Percentiles rank a stretch among this genome's conserved stretches.
Conservation (phyloP, 352 stramenopile species). For the Globisporangium cederbergense region DNA sequence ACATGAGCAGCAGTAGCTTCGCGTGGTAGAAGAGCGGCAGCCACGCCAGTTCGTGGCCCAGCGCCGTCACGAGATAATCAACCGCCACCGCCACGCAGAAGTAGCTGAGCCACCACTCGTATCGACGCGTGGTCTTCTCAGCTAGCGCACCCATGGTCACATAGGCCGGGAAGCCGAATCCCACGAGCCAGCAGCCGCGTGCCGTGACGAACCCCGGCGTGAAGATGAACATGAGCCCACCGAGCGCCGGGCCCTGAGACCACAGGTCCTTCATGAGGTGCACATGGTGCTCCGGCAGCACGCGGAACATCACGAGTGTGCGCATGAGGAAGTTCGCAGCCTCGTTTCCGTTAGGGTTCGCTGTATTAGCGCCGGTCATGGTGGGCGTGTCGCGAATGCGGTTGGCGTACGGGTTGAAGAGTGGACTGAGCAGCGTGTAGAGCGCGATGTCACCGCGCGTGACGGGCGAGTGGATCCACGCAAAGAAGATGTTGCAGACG, state of each 20-base stretch:
- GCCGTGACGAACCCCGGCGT: conserved; percentile 81
- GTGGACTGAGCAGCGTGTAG: conserved; percentile 60
- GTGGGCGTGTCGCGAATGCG: conserved; percentile 42
- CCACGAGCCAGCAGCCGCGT: conserved; percentile 66
- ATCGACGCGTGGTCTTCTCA: conserved; percentile 68
- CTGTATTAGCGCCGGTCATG: conserved; percentile 6
- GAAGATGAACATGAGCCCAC: conserved; percentile 80
- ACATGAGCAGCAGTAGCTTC: conserved; percentile 84
- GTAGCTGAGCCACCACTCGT: conserved; percentile 89
- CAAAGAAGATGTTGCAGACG: conserved; percentile 61
- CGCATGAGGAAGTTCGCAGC: conserved; percentile 67
- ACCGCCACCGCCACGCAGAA: conserved; percentile 67
- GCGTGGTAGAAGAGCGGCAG: conserved; percentile 83
- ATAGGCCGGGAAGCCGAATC: conserved; percentile 83
- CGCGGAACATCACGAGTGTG: conserved; percentile 54
- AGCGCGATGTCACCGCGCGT: conserved; percentile 67
- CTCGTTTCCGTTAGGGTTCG: conserved; percentile 24
- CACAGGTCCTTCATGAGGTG: conserved; percentile 74
- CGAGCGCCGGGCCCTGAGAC: conserved; percentile 75
- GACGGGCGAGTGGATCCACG: conserved; percentile 80
- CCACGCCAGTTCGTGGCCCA: conserved; percentile 62
- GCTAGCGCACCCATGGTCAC: conserved; percentile 73
- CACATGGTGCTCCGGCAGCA: conserved; percentile 64
- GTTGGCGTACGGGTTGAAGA: conserved; percentile 76
- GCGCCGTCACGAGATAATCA: conserved; percentile 63